These are phyloP conservation scores for Aspergillus panamensis DNA, from an alignment of 495 filamentous ascomycete species.

Conservation along the genomic window DNA sequence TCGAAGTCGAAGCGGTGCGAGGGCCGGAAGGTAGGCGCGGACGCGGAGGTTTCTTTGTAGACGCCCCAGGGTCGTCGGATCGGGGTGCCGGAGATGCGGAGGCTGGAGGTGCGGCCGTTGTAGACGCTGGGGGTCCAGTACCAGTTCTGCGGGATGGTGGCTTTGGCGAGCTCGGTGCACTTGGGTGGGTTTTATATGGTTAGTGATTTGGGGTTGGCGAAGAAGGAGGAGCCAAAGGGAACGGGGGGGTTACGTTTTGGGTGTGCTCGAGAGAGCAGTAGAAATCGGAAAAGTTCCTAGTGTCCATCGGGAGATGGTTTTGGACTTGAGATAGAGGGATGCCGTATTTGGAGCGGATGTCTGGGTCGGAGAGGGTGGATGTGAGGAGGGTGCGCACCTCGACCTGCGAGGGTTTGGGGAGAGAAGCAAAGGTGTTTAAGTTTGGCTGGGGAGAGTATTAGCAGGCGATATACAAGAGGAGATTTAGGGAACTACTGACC, in stretches of 20 bases:
- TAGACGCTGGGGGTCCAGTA: slow-evolving; percentile 55
- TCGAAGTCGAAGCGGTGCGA: slow-evolving; percentile 68
- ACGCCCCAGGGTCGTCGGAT: slow-evolving; percentile 61
- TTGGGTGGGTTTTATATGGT: not conserved
- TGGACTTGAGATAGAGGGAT: slow-evolving; percentile 49
- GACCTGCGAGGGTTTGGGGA: slow-evolving; percentile 57
- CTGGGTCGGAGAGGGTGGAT: slow-evolving; percentile 54
- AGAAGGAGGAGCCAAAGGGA: not conserved
- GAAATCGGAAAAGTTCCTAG: slow-evolving; percentile 84
- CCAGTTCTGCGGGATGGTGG: slow-evolving; percentile 9
- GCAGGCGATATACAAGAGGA: not conserved
- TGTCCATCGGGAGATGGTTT: slow-evolving; percentile 69
- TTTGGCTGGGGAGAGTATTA: slow-evolving; percentile 38
- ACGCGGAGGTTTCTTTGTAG: slow-evolving; percentile 37
- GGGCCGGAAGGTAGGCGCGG: slow-evolving; percentile 51
- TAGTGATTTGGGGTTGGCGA: not conserved
- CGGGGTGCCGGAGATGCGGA: slow-evolving; percentile 62
- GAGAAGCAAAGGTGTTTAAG: slow-evolving; percentile 68
- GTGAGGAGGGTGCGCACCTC: slow-evolving; percentile 46
- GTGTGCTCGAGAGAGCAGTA: slow-evolving; percentile 45
- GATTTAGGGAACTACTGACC: slow-evolving; percentile 1
- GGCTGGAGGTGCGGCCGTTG: slow-evolving; percentile 66
- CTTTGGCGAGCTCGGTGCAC: slow-evolving; percentile 6
- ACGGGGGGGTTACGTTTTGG: slow-evolving; percentile 29
- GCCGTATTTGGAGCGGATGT: slow-evolving; percentile 44